phyloP scores from a whole-genome alignment of 2,329 filamentous ascomycete species.

The Fusarium pseudonygamai region DNA sequence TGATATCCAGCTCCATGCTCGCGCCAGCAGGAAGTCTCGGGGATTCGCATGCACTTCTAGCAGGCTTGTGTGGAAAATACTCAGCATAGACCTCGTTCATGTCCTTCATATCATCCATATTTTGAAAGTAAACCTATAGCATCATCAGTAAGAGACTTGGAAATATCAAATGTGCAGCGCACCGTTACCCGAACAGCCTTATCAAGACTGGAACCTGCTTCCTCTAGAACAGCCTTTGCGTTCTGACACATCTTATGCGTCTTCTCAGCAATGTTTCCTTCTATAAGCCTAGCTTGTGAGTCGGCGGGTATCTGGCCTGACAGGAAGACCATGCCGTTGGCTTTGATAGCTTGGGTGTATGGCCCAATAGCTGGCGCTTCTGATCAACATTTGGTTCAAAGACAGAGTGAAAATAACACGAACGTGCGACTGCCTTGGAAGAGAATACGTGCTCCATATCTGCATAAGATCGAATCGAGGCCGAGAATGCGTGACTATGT shows the following conservation, averaged over 20 bases:
- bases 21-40: slow-evolving; percentile 22
- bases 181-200: slow-evolving; percentile 73
- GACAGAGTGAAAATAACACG: not conserved
- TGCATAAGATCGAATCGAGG: not conserved
- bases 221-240: slow-evolving; percentile 73
- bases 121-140: slow-evolving; percentile 13
- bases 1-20: slow-evolving; percentile 27
- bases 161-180: not conserved
- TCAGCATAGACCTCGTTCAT: slow-evolving; percentile 28
- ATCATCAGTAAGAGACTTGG: not conserved
- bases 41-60: slow-evolving; percentile 17
- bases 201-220: slow-evolving; percentile 69
- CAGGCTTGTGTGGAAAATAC: slow-evolving; percentile 32
- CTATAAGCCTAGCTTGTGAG: slow-evolving; percentile 63
- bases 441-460: slow-evolving; percentile 25
- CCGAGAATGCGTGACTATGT: not conserved
- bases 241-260: slow-evolving; percentile 53
- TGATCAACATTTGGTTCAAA: not conserved
- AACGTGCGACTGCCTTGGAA: slow-evolving; percentile 13
- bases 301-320: slow-evolving; percentile 76
- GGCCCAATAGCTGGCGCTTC: slow-evolving; percentile 12
- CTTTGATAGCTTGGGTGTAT: slow-evolving; percentile 35
- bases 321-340: slow-evolving; percentile 67
- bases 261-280: slow-evolving; percentile 62
- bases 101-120: slow-evolving; percentile 23